These are phyloP conservation scores for Knufia fluminis DNA, from an alignment of 2,329 filamentous ascomycete species.

Conservation along the genomic window DNA sequence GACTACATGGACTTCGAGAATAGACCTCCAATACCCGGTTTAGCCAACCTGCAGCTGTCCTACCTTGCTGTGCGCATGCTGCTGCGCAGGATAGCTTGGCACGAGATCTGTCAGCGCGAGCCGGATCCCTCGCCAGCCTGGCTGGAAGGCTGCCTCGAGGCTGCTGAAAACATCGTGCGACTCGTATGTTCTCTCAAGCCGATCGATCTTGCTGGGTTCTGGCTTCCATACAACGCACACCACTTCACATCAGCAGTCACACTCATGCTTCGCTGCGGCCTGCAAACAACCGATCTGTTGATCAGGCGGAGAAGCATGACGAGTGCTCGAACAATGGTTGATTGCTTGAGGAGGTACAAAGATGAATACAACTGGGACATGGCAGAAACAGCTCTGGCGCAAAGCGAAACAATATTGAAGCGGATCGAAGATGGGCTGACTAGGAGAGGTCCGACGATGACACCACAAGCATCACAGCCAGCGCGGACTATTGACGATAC, in stretches of 20 bases:
- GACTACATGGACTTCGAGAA: conserved; percentile 27
- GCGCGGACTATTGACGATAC: background rate
- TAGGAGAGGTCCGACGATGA: background rate
- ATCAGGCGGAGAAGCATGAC: conserved; percentile 38
- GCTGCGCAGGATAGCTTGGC: conserved; percentile 38
- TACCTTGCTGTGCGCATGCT: conserved; percentile 40
- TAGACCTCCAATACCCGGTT: conserved; percentile 31
- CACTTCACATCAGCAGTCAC: conserved; percentile 23
- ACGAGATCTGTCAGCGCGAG: conserved; percentile 28
- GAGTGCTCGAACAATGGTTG: conserved; percentile 40
- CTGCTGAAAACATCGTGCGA: conserved; percentile 17
- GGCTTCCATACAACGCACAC: conserved; percentile 21
- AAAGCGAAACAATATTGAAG: conserved; percentile 37
- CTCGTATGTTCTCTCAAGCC: conserved; percentile 35
- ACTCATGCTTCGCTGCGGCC: conserved; percentile 19
- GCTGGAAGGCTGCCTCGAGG: conserved; percentile 19
- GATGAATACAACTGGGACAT: conserved; percentile 48
- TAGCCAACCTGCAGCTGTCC: conserved; percentile 37
- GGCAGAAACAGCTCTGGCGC: conserved; percentile 45
- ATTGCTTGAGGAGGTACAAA: conserved; percentile 38
- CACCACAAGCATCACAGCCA: background rate
- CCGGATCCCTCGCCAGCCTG: conserved; percentile 17
- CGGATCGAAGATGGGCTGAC: conserved; percentile 20
- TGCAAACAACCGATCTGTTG: conserved; percentile 34
- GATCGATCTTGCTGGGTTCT: conserved; percentile 18